Evolutionary conservation across 2,329 filamentous ascomycete species (phyloP).

Genomic region (Tolypocladium paradoxum): DNA sequence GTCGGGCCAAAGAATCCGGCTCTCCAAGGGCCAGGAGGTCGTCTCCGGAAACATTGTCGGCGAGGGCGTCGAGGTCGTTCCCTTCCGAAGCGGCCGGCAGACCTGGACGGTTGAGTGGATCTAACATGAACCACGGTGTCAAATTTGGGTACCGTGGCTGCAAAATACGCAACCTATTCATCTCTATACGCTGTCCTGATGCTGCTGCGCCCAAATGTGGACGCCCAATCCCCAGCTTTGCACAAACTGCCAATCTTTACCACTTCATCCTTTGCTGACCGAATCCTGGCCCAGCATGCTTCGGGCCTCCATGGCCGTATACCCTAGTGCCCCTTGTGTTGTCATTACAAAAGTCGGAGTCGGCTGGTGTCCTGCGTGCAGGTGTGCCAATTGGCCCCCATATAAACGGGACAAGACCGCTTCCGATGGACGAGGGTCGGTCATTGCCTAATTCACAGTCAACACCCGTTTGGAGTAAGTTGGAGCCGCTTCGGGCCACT

Average conservation of each 20-base stretch:
- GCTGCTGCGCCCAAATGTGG: not conserved
- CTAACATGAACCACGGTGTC: not conserved
- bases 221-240: too few species aligned
- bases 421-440: not conserved
- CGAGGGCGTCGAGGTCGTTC: not conserved
- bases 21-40: not conserved
- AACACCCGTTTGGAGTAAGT: not conserved
- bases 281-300: not conserved
- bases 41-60: not conserved
- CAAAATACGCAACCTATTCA: not conserved
- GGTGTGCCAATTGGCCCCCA: slow-evolving; percentile 20
- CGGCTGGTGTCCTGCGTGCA: slow-evolving; percentile 16
- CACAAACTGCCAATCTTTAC: not conserved
- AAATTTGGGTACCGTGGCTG: not conserved
- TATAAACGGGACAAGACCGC: slow-evolving; percentile 8
- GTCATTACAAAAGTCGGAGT: not conserved
- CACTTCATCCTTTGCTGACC: not conserved
- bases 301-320: not conserved
- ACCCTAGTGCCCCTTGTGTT: not conserved
- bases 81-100: not conserved
- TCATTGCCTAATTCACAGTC: not conserved
- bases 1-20: not conserved
- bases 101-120: slow-evolving; percentile 1
- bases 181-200: not conserved
- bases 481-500: not conserved